phyloP scores from a whole-genome alignment of 1,139 yeast genomes.

The Yamadazyma trypodendri region DNA sequence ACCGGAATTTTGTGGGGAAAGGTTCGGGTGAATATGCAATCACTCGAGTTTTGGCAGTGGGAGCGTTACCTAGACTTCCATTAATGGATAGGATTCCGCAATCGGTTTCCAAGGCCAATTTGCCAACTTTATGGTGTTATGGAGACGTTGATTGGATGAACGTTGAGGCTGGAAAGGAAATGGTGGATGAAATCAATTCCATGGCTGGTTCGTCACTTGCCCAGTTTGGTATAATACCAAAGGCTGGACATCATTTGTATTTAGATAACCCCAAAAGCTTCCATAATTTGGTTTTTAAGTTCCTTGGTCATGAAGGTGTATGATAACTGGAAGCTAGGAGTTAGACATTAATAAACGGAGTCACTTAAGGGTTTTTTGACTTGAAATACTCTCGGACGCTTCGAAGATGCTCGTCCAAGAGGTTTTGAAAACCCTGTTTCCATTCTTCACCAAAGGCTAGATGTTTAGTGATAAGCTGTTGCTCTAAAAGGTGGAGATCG shows the following conservation, averaged over 20 bases:
- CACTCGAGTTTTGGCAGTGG: conserved; percentile 39
- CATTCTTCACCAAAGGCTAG: conserved; percentile 15
- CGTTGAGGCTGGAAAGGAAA: conserved; percentile 41
- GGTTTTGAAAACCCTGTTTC: conserved; percentile 14
- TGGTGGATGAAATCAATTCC: conserved; percentile 39
- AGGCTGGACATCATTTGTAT: conserved; percentile 79
- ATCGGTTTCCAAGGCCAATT: conserved; percentile 31
- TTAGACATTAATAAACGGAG: not conserved
- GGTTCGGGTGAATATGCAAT: conserved; percentile 51
- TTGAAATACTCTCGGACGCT: conserved; percentile 7
- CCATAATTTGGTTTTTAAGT: conserved; percentile 39
- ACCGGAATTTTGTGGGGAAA: conserved; percentile 37
- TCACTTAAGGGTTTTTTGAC: too few species aligned
- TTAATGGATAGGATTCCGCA: conserved; percentile 44
- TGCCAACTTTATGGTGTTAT: conserved; percentile 47
- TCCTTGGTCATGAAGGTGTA: conserved; percentile 24
- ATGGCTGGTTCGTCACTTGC: conserved; percentile 26
- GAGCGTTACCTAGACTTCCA: conserved; percentile 44
- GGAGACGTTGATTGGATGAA: conserved; percentile 54
- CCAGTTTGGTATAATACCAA: conserved; percentile 42
- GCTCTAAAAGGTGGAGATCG: conserved; percentile 16
- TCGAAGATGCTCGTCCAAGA: conserved; percentile 11
- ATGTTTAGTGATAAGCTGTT: conserved; percentile 12
- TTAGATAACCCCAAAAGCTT: conserved; percentile 60
- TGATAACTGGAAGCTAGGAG: too few species aligned